Percentiles rank a stretch among this genome's conserved stretches.
Evolutionary conservation across 345 rosid species (phyloP).

Genomic region (Sonneratia alba): DNA sequence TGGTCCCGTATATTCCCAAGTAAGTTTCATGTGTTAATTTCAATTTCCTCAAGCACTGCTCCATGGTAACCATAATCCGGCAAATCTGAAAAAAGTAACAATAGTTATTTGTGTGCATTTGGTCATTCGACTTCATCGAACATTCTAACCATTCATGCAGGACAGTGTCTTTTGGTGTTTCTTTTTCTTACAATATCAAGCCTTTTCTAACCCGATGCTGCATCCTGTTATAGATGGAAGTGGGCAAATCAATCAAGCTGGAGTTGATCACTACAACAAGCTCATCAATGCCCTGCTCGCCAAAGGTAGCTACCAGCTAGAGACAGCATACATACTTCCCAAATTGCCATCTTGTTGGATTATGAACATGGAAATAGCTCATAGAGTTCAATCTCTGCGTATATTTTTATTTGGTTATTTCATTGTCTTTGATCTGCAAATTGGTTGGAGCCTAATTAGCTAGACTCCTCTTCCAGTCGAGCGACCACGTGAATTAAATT

Average conservation of each 20-base stretch:
- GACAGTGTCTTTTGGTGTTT: neutral
- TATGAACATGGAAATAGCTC: neutral
- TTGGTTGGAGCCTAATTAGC: no score
- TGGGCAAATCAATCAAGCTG: conserved; percentile 73
- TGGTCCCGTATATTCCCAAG: conserved; percentile 94
- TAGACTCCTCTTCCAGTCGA: no score
- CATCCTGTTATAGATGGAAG: conserved; percentile 42
- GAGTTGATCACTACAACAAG: conserved; percentile 83
- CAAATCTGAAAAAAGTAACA: no score
- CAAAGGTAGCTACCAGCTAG: conserved; percentile 19
- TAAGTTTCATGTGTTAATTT: conserved; percentile 14
- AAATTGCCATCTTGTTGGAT: neutral
- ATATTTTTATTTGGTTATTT: no score
- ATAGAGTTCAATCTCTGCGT: no score
- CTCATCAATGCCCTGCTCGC: conserved; percentile 74
- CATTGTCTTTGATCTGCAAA: no score
- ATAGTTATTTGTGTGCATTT: no score
- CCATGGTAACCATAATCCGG: no score
- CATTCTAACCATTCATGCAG: no score
- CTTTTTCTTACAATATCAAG: neutral
- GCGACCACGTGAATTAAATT: no score
- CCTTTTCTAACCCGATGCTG: neutral
- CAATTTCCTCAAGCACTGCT: no score
- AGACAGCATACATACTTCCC: neutral
- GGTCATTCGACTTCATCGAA: no score